Evolutionary conservation across 768 basidiomycete species (phyloP).

Genomic region (Tulasnella sp.): DNA sequence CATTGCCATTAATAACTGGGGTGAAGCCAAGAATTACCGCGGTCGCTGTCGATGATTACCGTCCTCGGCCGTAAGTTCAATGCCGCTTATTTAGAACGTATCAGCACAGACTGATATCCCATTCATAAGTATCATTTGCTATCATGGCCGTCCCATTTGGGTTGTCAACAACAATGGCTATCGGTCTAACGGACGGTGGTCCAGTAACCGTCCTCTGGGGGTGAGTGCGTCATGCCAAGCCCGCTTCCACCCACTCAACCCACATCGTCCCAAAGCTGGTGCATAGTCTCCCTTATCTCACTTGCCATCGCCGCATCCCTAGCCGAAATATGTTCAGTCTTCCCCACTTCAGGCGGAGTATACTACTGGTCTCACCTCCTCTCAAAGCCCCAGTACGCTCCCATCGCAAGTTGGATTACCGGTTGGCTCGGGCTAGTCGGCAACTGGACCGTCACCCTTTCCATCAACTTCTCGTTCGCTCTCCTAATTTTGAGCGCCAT

Average conservation of each 20-base stretch:
- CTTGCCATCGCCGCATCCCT: slow-evolving; percentile 10
- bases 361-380: slow-evolving; percentile 54
- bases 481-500: slow-evolving; percentile 54
- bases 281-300: slow-evolving; percentile 14
- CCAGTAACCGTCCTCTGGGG: slow-evolving; percentile 12
- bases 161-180: slow-evolving; percentile 14
- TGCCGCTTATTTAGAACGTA: background rate
- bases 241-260: background rate
- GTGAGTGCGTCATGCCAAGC: background rate
- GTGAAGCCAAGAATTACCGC: slow-evolving; percentile 1
- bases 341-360: slow-evolving; percentile 13
- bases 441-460: slow-evolving; percentile 60
- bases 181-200: slow-evolving; percentile 13
- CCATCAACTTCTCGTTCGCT: slow-evolving; percentile 57
- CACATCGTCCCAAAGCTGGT: background rate
- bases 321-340: slow-evolving; percentile 14
- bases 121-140: background rate
- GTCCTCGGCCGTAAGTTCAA: slow-evolving; percentile 1
- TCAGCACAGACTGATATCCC: background rate
- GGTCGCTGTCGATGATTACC: slow-evolving; percentile 11
- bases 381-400: slow-evolving; percentile 43
- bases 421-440: slow-evolving; percentile 64
- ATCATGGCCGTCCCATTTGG: slow-evolving; percentile 10
- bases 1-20: background rate
- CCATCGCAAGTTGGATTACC: slow-evolving; percentile 55